Base-by-base conservation (phyloP, 441 rosid species). In the Dalechampia spathulata region DNA sequence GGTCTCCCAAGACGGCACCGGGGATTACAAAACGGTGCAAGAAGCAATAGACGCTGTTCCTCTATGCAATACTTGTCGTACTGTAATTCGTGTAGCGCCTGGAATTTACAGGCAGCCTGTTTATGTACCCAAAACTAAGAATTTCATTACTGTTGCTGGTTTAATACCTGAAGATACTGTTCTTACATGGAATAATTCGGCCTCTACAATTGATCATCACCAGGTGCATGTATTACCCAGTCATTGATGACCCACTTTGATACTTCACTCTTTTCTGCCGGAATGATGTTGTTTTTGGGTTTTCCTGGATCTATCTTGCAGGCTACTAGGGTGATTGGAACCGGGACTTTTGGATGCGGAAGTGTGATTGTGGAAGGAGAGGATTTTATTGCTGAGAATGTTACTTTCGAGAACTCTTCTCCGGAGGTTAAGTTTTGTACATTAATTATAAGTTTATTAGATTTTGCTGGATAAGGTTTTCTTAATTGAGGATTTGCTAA, bases 301-400 rank as follows among this genome's bases (percentile, higher is more conserved):
- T n/a, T n/a, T n/a, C n/a, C n/a, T 30, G 45, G 37, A 8, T 50
- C 21, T 4, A 8, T 36, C 17, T 6, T 41, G 52, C 73, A 88
- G 97, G 79, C 73, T 4, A 32, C 85, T 38, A 72, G 97, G 63
- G 47, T 90, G 36, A 93, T 93, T 42, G 97, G 99, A 41, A 87
- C 91, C 9, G 96, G 97, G 42, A 93, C 99, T 16, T 93, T 90
- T 65, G 97, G 97, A 0, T 90, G 97, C 59, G 97, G 99, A 32
- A 81, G 73, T 77, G 83, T 74, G 67, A 93, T 90, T 13, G 87
- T 93, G 40, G 99, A 93, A 74, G 99, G 99, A 34, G 95, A 87
- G 62, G 97, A 90, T 61, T 87, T 90, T 64, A 80, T 90, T 60
- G 97, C 99, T 37, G 97, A 93, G 79, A 93, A 90, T 74, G 64